A percentile compares a stretch with the other conserved stretches of the same genome.
Conservation (phyloP, 2,329 filamentous ascomycete genomes). For the Clathrospora elynae region DNA sequence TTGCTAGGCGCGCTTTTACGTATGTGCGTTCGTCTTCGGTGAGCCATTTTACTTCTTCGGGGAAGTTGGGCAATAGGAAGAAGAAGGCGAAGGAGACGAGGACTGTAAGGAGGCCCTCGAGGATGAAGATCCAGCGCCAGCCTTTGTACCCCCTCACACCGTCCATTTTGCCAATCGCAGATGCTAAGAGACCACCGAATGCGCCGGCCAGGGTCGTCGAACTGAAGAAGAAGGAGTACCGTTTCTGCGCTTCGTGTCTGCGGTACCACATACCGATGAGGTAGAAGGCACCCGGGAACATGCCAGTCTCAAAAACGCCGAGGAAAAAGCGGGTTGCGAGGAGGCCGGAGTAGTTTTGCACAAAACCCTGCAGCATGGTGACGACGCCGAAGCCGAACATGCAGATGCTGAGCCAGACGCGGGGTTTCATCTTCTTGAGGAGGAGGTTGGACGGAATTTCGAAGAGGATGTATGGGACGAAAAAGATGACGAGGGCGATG, state of each 20-base stretch:
- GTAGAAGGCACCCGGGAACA: conserved; percentile 66
- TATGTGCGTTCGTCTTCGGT: conserved; percentile 53
- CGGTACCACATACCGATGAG: conserved; percentile 89
- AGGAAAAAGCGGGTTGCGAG: conserved; percentile 82
- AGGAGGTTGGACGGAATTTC: conserved; percentile 60
- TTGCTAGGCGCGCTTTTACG: conserved; percentile 53
- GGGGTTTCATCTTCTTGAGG: conserved; percentile 58
- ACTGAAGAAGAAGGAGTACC: conserved; percentile 93
- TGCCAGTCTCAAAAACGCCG: conserved; percentile 61
- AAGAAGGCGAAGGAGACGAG: conserved; percentile 53
- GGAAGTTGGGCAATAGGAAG: conserved; percentile 57
- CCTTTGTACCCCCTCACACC: conserved; percentile 68
- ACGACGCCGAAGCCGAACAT: conserved; percentile 81
- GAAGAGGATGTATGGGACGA: conserved; percentile 59
- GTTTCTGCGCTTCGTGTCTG: conserved; percentile 83
- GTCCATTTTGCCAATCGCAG: conserved; percentile 88
- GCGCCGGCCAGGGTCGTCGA: conserved; percentile 79
- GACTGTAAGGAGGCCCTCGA: conserved; percentile 60
- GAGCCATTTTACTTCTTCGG: conserved; percentile 57
- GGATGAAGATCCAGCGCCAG: conserved; percentile 84
- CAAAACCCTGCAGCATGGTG: conserved; percentile 72
- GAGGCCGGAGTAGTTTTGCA: conserved; percentile 76
- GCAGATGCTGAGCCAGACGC: conserved; percentile 69
- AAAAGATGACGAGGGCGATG: conserved; percentile 60
- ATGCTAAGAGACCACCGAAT: conserved; percentile 84